Evolutionary conservation across 805 yeast genomes (phyloP).

Genomic region (Maudiozyma saulgeensis): DNA sequence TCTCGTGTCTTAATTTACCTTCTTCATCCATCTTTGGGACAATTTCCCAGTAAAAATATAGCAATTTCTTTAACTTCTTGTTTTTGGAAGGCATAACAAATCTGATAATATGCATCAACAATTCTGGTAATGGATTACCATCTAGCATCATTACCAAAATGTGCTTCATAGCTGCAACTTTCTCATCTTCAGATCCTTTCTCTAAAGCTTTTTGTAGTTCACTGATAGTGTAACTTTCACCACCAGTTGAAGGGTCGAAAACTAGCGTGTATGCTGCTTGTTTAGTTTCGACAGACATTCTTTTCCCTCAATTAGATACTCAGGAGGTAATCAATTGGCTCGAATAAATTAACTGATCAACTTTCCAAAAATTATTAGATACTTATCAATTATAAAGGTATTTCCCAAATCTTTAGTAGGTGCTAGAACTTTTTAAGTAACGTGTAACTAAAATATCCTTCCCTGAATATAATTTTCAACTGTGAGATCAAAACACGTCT

Average conservation of each 20-base stretch:
- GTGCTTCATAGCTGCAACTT: conserved; percentile 82
- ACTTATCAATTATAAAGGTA: too few species aligned
- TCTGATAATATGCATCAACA: conserved; percentile 93
- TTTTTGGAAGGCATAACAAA: conserved; percentile 93
- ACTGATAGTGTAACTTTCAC: conserved; percentile 47
- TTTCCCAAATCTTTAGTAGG: too few species aligned
- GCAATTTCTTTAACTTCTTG: conserved; percentile 82
- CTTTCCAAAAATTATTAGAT: too few species aligned
- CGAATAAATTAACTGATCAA: too few species aligned
- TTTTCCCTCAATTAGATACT: neutral
- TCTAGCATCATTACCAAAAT: conserved; percentile 80
- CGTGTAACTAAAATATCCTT: neutral
- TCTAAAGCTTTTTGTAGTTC: conserved; percentile 76
- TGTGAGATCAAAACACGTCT: neutral
- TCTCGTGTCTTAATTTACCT: conserved; percentile 93
- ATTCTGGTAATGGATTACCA: conserved; percentile 85
- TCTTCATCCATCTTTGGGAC: conserved; percentile 83
- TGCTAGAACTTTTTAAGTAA: too few species aligned
- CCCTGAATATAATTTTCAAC: neutral
- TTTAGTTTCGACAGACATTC: conserved; percentile 6
- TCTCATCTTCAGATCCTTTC: conserved; percentile 80
- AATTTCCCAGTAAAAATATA: conserved; percentile 96
- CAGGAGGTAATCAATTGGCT: neutral
- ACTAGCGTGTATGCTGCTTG: conserved; percentile 64
- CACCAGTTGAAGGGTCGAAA: conserved; percentile 61